Conservation (phyloP, 495 filamentous ascomycete genomes). For the Friedmanniomyces simplex region DNA sequence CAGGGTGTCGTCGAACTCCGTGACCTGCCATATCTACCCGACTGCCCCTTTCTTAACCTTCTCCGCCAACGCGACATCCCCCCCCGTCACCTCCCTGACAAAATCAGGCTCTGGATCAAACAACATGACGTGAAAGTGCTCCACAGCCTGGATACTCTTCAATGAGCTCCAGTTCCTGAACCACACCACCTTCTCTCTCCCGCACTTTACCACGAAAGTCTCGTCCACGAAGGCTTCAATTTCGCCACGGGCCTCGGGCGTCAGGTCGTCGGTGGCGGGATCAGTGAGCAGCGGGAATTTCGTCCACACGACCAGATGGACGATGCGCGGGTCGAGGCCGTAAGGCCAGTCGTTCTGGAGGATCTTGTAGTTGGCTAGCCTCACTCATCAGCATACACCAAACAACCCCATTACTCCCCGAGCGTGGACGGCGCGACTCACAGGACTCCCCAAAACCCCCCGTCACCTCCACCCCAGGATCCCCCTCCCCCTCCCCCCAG, state of each 20-base stretch:
- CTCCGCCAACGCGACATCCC: conserved; percentile 50
- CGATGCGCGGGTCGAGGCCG: conserved; percentile 60
- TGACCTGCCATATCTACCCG: too few relatives aligned
- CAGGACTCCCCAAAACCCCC: conserved; percentile 40
- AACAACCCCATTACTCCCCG: too few relatives aligned
- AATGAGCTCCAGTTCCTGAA: conserved; percentile 81
- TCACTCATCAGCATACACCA: conserved; percentile 29
- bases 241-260: conserved; percentile 45
- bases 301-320: conserved; percentile 84
- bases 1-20: too few relatives aligned
- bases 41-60: conserved; percentile 12
- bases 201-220: conserved; percentile 44
- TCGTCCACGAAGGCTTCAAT: conserved; percentile 59
- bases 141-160: conserved; percentile 76
- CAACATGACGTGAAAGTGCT: conserved; percentile 92
- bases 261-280: conserved; percentile 54
- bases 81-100: conserved; percentile 58
- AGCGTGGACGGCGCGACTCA: too few relatives aligned
- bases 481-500: conserved; percentile 55
- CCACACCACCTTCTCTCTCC: conserved; percentile 55
- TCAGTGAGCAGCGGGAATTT: conserved; percentile 70
- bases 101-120: conserved; percentile 60
- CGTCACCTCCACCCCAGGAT: conserved; percentile 37
- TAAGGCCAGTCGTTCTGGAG: conserved; percentile 90
- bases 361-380: conserved; percentile 52